phyloP scores from a whole-genome alignment of 495 filamentous ascomycete species.

The Aspergillus kassunensis region DNA sequence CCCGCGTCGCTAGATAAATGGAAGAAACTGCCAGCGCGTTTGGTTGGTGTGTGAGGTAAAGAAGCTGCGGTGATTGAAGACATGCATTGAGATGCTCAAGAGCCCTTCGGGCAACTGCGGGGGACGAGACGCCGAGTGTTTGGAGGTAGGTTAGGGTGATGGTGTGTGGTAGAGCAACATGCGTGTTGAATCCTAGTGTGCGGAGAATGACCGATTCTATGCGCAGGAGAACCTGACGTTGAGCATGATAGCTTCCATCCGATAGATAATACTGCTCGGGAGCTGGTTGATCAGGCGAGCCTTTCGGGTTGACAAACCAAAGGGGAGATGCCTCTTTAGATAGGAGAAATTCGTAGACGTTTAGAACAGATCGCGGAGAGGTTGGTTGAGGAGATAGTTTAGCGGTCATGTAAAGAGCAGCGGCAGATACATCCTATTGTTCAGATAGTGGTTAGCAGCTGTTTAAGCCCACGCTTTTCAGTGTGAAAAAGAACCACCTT shows the following conservation, averaged over 20 bases:
- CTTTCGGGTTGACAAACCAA: slow-evolving; percentile 41
- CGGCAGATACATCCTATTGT: slow-evolving; percentile 72
- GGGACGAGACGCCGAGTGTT: slow-evolving; percentile 60
- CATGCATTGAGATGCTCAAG: slow-evolving; percentile 78
- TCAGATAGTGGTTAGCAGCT: slow-evolving; percentile 7
- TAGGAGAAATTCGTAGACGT: slow-evolving; percentile 79
- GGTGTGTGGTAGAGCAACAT: slow-evolving; percentile 78
- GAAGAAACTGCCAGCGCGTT: slow-evolving; percentile 79
- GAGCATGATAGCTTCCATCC: slow-evolving; percentile 63
- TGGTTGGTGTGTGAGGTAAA: slow-evolving; percentile 92
- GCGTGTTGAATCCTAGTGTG: slow-evolving; percentile 73
- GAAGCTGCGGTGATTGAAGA: slow-evolving; percentile 78
- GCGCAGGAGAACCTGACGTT: slow-evolving; percentile 58
- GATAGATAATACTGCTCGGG: slow-evolving; percentile 67
- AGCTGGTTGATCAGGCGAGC: slow-evolving; percentile 34
- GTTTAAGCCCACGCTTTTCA: background rate
- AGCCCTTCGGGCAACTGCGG: slow-evolving; percentile 54
- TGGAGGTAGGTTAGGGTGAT: slow-evolving; percentile 93
- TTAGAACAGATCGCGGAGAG: slow-evolving; percentile 72
- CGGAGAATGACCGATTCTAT: slow-evolving; percentile 73
- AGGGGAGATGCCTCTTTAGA: slow-evolving; percentile 59
- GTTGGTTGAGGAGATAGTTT: slow-evolving; percentile 78
- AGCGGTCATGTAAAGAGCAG: slow-evolving; percentile 73
- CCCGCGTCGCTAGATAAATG: slow-evolving; percentile 83
- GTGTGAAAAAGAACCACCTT: slow-evolving; percentile 37